These are phyloP conservation scores for Lodderomyces margitis DNA, from an alignment of 1,139 yeast species.

Conservation along the genomic window DNA sequence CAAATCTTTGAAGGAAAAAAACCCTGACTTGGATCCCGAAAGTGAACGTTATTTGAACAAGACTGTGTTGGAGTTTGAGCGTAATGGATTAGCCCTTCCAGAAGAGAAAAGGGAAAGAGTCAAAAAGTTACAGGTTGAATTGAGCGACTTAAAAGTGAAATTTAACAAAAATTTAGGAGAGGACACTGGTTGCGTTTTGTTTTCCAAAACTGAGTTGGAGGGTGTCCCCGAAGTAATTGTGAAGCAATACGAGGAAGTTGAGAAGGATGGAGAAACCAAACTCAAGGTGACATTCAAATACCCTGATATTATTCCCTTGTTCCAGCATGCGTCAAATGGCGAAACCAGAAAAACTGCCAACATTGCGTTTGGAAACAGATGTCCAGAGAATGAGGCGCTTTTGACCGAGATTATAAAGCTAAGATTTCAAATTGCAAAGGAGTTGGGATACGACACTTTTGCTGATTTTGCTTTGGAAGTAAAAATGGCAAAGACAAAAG, in stretches of 20 bases:
- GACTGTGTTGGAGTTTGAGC: slow-evolving; percentile 50
- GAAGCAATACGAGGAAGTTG: slow-evolving; percentile 51
- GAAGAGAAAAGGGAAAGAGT: slow-evolving; percentile 54
- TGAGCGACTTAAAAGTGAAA: slow-evolving; percentile 55
- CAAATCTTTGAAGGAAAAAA: slow-evolving; percentile 1
- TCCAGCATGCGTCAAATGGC: slow-evolving; percentile 62
- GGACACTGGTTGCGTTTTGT: slow-evolving; percentile 58
- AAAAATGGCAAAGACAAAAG: slow-evolving; percentile 73
- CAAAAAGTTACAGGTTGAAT: slow-evolving; percentile 54
- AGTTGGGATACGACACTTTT: slow-evolving; percentile 64
- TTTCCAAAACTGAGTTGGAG: slow-evolving; percentile 61
- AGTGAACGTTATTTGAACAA: slow-evolving; percentile 57
- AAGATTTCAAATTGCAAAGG: slow-evolving; percentile 59
- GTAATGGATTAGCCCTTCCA: slow-evolving; percentile 68
- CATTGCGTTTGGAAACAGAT: slow-evolving; percentile 65
- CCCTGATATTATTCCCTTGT: slow-evolving; percentile 75
- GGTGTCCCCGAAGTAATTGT: slow-evolving; percentile 72
- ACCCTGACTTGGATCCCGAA: slow-evolving; percentile 46
- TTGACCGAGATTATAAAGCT: slow-evolving; percentile 57
- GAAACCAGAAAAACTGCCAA: slow-evolving; percentile 67
- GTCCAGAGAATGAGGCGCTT: slow-evolving; percentile 58
- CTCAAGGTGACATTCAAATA: slow-evolving; percentile 75
- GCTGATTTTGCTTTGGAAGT: slow-evolving; percentile 71
- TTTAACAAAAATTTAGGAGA: slow-evolving; percentile 70
- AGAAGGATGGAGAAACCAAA: slow-evolving; percentile 40